Evolutionary conservation across 495 filamentous ascomycete genomes (phyloP).

Genomic region (Penicillium nucicola): DNA sequence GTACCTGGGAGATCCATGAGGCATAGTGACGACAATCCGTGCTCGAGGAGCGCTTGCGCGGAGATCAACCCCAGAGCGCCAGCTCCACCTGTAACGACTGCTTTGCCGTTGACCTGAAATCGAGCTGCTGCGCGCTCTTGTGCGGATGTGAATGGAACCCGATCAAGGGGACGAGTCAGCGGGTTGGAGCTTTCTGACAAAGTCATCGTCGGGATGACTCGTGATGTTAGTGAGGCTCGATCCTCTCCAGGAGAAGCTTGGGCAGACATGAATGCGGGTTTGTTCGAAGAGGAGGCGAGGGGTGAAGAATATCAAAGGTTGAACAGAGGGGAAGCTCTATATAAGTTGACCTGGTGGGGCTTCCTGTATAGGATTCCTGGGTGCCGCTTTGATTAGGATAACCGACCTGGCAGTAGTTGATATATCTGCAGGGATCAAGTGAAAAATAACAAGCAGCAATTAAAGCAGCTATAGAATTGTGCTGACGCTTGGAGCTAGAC

Average conservation of each 20-base stretch:
- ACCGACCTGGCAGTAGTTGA: too few species aligned
- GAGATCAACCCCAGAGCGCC: slow-evolving; percentile 62
- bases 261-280: background rate
- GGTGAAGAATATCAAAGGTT: too few species aligned
- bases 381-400: too few species aligned
- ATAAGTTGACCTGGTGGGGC: too few species aligned
- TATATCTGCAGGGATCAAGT: too few species aligned
- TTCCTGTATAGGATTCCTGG: too few species aligned
- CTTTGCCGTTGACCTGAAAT: slow-evolving; percentile 62
- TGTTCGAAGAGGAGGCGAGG: too few species aligned
- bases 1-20: slow-evolving; percentile 57
- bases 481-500: too few species aligned
- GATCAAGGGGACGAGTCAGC: slow-evolving; percentile 12
- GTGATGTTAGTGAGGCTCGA: slow-evolving; percentile 31
- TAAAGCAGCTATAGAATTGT: too few species aligned
- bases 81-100: slow-evolving; percentile 66
- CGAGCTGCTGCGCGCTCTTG: slow-evolving; percentile 48
- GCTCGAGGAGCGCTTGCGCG: slow-evolving; percentile 66
- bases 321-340: too few species aligned
- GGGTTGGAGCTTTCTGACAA: slow-evolving; percentile 43
- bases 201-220: slow-evolving; percentile 57
- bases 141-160: slow-evolving; percentile 49
- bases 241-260: background rate
- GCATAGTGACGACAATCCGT: slow-evolving; percentile 57
- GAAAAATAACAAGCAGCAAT: too few species aligned